Conservation (phyloP, 768 basidiomycete species). For the Jaapia argillacea region DNA sequence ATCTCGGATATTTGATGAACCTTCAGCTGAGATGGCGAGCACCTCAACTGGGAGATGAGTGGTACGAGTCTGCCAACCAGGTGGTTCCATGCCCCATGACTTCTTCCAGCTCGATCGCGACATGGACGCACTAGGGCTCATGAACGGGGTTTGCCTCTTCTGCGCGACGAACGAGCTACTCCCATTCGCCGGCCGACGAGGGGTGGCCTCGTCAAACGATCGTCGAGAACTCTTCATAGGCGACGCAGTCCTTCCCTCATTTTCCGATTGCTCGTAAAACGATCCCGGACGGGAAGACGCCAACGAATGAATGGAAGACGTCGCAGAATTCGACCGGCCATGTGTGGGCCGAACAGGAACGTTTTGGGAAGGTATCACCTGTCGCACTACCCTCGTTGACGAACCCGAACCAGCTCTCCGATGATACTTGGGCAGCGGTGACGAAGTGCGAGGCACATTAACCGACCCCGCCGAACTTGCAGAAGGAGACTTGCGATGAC, state of each 20-base stretch:
- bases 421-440: conserved; percentile 69
- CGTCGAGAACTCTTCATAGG: conserved; percentile 44
- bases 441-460: conserved; percentile 47
- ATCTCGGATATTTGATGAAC: conserved; percentile 44
- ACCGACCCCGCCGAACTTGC: conserved; percentile 65
- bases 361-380: conserved; percentile 33
- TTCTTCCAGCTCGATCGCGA: conserved; percentile 83
- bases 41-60: conserved; percentile 70
- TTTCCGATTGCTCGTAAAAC: conserved; percentile 66
- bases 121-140: conserved; percentile 39
- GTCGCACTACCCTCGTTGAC: conserved; percentile 71
- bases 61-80: conserved; percentile 66
- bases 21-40: conserved; percentile 51
- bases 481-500: conserved; percentile 70
- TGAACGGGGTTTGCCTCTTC: conserved; percentile 68
- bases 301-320: conserved; percentile 71
- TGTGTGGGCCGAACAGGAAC: conserved; percentile 36
- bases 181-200: conserved; percentile 24
- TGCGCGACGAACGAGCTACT: conserved; percentile 71
- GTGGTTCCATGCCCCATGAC: conserved; percentile 80
- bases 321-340: conserved; percentile 61
- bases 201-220: conserved; percentile 37
- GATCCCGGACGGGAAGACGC: conserved; percentile 72
- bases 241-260: conserved; percentile 49
- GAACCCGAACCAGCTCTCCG: conserved; percentile 73